Percentiles rank a stretch among this genome's conserved stretches.
Evolutionary conservation across 148 eudicot species (phyloP).

Genomic region (Talinum fruticosum): DNA sequence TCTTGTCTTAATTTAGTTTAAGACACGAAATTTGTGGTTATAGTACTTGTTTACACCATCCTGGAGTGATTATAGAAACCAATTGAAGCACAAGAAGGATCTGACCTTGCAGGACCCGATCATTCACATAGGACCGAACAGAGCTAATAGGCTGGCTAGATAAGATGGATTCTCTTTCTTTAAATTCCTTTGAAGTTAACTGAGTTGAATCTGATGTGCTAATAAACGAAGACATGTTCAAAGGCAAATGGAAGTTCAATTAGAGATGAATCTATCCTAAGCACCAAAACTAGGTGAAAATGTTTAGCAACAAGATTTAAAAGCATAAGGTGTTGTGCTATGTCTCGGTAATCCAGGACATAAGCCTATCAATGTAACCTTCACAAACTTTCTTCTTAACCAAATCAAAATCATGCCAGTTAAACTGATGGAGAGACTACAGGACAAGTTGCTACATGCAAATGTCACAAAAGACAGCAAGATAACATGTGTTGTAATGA

Average conservation of each 20-base stretch:
- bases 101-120: neutral
- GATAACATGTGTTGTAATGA: neutral
- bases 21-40: too few relatives aligned
- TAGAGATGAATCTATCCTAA: neutral
- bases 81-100: neutral
- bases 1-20: too few relatives aligned
- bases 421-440: too few relatives aligned
- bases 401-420: neutral
- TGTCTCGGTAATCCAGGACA: neutral
- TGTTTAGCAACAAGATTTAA: neutral
- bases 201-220: neutral
- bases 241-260: neutral
- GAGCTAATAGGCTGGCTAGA: neutral
- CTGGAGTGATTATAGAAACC: neutral
- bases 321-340: neutral
- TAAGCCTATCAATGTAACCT: neutral
- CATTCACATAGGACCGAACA: neutral
- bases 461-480: neutral
- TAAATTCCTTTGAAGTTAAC: neutral
- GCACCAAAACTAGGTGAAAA: neutral
- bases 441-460: too few relatives aligned
- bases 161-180: neutral
- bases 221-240: neutral
- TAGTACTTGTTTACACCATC: neutral
- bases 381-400: neutral